These are phyloP conservation scores for Leccinum uliginosum DNA, from an alignment of 768 basidiomycete genomes.

Conservation along the genomic window DNA sequence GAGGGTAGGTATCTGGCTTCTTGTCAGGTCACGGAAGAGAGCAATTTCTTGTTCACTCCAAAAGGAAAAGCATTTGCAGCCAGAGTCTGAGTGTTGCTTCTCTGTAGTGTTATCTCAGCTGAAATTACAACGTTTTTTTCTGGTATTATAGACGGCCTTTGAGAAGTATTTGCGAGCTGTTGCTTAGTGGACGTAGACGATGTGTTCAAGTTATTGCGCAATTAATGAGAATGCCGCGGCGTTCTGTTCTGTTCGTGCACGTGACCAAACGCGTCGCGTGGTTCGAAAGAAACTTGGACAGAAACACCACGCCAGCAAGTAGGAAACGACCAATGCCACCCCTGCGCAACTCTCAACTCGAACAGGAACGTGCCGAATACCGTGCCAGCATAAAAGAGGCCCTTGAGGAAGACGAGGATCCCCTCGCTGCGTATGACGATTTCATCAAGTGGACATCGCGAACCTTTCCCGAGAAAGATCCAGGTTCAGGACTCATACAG, in stretches of 20 bases:
- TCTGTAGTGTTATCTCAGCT: not conserved
- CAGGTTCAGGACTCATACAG: conserved; percentile 69
- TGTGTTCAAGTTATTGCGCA: not conserved
- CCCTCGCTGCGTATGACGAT: conserved; percentile 77
- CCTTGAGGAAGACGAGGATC: conserved; percentile 75
- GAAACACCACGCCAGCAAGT: conserved; percentile 1
- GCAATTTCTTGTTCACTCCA: conserved; percentile 27
- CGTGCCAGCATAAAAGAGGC: conserved; percentile 45
- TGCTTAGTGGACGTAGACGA: not conserved
- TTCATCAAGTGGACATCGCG: conserved; percentile 90
- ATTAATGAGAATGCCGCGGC: no score
- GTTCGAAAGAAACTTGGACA: conserved; percentile 11
- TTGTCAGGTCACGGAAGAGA: conserved; percentile 25
- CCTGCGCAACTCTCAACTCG: conserved; percentile 24
- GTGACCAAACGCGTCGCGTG: conserved; percentile 32
- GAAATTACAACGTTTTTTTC: conserved; percentile 22
- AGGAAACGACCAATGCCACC: conserved; percentile 19
- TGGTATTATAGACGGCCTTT: conserved; percentile 13
- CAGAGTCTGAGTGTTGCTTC: conserved; percentile 27
- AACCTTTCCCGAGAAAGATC: conserved; percentile 67
- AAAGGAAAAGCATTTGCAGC: conserved; percentile 27
- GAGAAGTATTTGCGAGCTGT: conserved; percentile 1
- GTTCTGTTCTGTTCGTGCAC: conserved; percentile 8
- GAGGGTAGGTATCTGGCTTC: conserved; percentile 31
- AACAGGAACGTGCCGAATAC: conserved; percentile 30